Base-by-base conservation (phyloP, 1,284 basidiomycete genomes). In the Mycena citricolor region DNA sequence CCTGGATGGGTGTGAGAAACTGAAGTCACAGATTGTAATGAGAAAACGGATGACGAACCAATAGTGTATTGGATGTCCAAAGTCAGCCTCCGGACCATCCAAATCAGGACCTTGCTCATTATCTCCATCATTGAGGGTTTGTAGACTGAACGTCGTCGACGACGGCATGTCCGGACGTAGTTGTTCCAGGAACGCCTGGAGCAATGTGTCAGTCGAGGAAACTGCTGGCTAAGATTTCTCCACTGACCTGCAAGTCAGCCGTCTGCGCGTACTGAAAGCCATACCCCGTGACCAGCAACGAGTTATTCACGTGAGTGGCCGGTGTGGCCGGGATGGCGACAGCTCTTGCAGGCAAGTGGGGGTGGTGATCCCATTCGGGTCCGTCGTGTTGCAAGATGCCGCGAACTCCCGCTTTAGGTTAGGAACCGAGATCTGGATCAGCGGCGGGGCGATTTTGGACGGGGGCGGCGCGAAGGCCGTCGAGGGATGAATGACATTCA, bases 11-110 rank as follows among this genome's bases (percentile, higher is more conserved):
- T 16, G 7, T 32, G 31, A 32, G n/a, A n/a, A n/a, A 26, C 20
- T 12, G 8, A 19, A 30, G 3, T 17, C 23, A 26, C 13, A 16
- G 3, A 23, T 24, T 31, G 12, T 12, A 13, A 13, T 10, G 6
- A 17, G 20, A 31, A 4, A 8, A 73, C 71, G 62, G 35, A 43
- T 36, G 2, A 31, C n/a, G 26, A 34, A 39, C 44, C 68, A 54
- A 76, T 78, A 1, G 70, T 63, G 42, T 74, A 74, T 58, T 51
- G 68, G 28, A 74, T 68, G 47, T 75, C 71, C 26, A 12, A 76
- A 61, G 53, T 74, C 69, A 8, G 67, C 68, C 61, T 71, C 77
- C 4, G 57, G 58, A 26, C 72, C 74, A 14, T 72, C 65, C 5
- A 64, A 51, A 17, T 40, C 59, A n/a, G 49, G 29, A 3, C 51